phyloP scores from a whole-genome alignment of 2,329 filamentous ascomycete genomes.

The Chaetomium sp. region DNA sequence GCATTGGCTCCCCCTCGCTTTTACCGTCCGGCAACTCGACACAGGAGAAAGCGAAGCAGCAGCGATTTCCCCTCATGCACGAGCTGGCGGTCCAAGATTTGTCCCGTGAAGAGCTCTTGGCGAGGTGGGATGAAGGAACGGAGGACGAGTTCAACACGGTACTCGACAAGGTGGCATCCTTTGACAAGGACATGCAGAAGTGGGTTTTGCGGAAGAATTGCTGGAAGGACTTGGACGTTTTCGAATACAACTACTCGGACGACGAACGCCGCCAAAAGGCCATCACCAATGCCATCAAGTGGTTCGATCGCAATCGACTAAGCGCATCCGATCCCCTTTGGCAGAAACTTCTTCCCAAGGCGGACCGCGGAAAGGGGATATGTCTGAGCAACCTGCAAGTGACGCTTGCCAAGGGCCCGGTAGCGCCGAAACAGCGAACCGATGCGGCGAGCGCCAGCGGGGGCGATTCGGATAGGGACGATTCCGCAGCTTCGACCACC shows the following conservation, averaged over 20 bases:
- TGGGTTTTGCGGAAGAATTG: conserved; percentile 59
- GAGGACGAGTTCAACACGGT: conserved; percentile 57
- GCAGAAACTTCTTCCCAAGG: conserved; percentile 61
- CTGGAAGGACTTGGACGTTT: conserved; percentile 67
- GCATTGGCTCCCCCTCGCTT: conserved; percentile 56
- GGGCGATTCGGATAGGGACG: conserved; percentile 38
- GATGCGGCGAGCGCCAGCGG: conserved; percentile 51
- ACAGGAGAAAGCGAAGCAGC: conserved; percentile 52
- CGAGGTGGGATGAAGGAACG: conserved; percentile 51
- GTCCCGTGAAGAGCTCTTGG: conserved; percentile 51
- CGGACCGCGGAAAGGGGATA: conserved; percentile 62
- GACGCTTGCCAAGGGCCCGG: conserved; percentile 57
- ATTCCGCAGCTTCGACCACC: conserved; percentile 39
- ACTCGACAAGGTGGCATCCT: conserved; percentile 61
- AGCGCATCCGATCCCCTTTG: conserved; percentile 60
- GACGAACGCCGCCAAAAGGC: conserved; percentile 59
- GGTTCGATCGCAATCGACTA: conserved; percentile 62
- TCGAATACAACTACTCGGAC: conserved; percentile 59
- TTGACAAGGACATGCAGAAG: conserved; percentile 50
- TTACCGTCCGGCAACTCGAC: conserved; percentile 53
- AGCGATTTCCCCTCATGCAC: conserved; percentile 57
- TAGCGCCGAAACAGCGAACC: conserved; percentile 54
- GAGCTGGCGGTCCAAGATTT: conserved; percentile 60
- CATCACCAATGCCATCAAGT: conserved; percentile 62
- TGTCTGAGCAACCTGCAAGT: conserved; percentile 64